Conservation (phyloP, 2,329 filamentous ascomycete species). For the Verticillium nubilum region DNA sequence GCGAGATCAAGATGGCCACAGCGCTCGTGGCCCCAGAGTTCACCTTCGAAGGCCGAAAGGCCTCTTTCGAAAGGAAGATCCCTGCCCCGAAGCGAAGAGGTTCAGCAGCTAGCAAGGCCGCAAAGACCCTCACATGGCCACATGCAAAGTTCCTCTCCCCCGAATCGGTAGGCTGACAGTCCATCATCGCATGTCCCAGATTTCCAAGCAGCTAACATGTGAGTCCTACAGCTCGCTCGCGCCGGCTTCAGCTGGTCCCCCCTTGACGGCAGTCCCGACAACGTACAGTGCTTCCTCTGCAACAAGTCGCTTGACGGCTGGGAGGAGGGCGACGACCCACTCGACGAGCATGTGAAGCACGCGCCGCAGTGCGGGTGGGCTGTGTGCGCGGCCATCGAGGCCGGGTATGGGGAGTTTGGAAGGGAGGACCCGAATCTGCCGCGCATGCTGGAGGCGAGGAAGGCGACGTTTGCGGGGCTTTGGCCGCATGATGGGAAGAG, state of each 20-base stretch:
- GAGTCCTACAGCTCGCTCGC: conserved; percentile 62
- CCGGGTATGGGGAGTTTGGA: conserved; percentile 54
- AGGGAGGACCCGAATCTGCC: conserved; percentile 70
- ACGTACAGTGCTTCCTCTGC: conserved; percentile 86
- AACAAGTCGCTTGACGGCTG: conserved; percentile 81
- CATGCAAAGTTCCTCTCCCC: conserved; percentile 59
- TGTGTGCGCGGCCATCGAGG: conserved; percentile 59
- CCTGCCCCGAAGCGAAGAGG: conserved; percentile 62
- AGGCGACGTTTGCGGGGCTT: conserved; percentile 72
- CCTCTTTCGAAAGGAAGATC: conserved; percentile 68
- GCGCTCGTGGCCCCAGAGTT: conserved; percentile 21
- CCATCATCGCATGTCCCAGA: no score
- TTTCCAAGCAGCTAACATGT: no score
- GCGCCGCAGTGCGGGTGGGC: conserved; percentile 84
- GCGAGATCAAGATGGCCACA: not conserved
- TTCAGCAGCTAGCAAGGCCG: conserved; percentile 52
- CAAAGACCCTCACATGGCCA: conserved; percentile 70
- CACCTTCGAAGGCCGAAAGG: conserved; percentile 70
- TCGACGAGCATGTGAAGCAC: conserved; percentile 80
- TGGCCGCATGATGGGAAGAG: conserved; percentile 91
- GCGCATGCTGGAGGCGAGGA: conserved; percentile 69
- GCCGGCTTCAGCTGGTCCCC: conserved; percentile 92
- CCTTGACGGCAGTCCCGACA: conserved; percentile 69
- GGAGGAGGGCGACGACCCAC: conserved; percentile 80
- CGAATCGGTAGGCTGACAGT: conserved; percentile 51